Evolutionary conservation across 78 protist species (phyloP), one percentile per base, ranked within the genome.

Genomic region (Chrysochromulina parva): DNA sequence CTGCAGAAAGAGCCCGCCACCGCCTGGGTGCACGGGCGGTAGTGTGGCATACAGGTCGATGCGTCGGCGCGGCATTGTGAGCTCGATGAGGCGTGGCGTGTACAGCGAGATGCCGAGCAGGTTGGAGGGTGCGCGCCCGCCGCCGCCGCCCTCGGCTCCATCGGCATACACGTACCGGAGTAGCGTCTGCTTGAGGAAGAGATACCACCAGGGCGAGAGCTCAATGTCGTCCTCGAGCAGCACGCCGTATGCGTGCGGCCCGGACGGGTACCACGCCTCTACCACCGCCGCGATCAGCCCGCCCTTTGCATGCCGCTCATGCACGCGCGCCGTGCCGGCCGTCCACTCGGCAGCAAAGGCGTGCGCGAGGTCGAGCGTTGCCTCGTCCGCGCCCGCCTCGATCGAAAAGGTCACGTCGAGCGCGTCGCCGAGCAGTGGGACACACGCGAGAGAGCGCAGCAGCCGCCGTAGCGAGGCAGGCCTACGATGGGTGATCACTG

Each of bases 151-250:
- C 17, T 38, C 60, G 26, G 73, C 59, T 5, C 17, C 38, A 28
- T 10, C 62, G 1, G 48, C 7, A 9, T 90, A 7, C 55, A 13
- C 80, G 47, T 82, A 78, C 22, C 6, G 2, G 22, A 22, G 55
- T 11, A 81, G n/a, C 26, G 84, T 52, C 17, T 9, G 4, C n/a
- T 26, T 66, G 28, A 14, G 22, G 90, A 69, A 90, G 19, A 6
- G 53, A 53, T 82, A 90, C 58, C 71, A 90, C 2, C 24, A 50
- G 4, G 88, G 88, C 38, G 87, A 26, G n/a, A 78, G 89, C 58
- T 90, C 93, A 7, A 81, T 90, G 89, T 90, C 93, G 28, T 90
- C 93, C 67, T 90, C 93, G n/a, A 82, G 24, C 14, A 81, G 50
- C 48, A 58, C 82, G 14, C 14, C 93, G 52, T 80, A 74, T 20